Evolutionary conservation across 495 filamentous ascomycete genomes (phyloP).

Genomic region (Trichoderma reesei): DNA sequence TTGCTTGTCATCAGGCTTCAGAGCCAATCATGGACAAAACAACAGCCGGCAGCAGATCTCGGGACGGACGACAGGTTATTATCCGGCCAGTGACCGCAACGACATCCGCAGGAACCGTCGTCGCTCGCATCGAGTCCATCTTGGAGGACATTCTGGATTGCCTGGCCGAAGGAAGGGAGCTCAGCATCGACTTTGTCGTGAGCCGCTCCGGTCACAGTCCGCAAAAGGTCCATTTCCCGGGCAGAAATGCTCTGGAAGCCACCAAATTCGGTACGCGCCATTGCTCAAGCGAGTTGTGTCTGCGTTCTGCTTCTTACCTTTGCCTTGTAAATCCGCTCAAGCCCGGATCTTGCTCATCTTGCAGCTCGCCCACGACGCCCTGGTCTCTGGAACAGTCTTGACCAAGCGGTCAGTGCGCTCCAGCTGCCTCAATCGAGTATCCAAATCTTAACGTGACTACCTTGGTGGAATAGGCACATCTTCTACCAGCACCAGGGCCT

Average conservation of each 20-base stretch:
- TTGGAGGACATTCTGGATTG: conserved; percentile 42
- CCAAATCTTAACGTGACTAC: not conserved
- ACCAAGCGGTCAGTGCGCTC: conserved; percentile 10
- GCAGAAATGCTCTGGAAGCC: conserved; percentile 25
- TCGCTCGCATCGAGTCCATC: conserved; percentile 43
- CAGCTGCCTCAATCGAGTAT: not conserved
- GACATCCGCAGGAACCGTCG: conserved; percentile 22
- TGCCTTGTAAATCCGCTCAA: not conserved
- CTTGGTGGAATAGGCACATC: conserved; percentile 53
- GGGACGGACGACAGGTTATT: not conserved
- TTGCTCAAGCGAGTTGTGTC: not conserved
- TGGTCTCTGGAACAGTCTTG: not conserved
- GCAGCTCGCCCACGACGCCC: conserved; percentile 9
- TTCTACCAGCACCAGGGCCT: conserved; percentile 80
- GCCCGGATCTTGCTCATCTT: conserved; percentile 9
- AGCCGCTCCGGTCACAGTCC: conserved; percentile 15
- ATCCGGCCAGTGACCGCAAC: not conserved
- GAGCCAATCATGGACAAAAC: not conserved
- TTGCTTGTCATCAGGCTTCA: not conserved
- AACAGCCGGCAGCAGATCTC: not conserved
- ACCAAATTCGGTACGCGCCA: conserved; percentile 30
- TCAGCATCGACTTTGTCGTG: conserved; percentile 34
- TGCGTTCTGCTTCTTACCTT: not conserved
- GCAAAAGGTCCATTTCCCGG: conserved; percentile 27
- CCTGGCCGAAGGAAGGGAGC: conserved; percentile 27